Percentiles rank a stretch among this genome's conserved stretches.
Conservation (phyloP, 2,329 filamentous ascomycete genomes). For the Fusarium sp. region DNA sequence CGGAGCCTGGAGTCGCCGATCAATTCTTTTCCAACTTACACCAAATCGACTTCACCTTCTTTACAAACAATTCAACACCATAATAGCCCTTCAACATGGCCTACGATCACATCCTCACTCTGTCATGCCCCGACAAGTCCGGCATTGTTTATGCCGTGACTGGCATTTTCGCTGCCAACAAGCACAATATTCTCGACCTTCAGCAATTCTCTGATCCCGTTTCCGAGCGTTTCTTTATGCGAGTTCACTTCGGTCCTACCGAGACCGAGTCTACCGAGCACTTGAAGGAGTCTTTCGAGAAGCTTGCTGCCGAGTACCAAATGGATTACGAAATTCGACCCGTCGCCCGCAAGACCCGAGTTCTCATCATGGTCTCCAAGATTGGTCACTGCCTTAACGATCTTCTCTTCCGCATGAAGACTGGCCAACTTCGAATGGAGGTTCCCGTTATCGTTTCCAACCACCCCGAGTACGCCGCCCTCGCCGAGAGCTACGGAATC, state of each 20-base stretch:
- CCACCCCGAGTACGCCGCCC: slow-evolving; percentile 76
- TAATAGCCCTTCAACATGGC: slow-evolving; percentile 50
- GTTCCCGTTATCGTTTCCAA: slow-evolving; percentile 85
- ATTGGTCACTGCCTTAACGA: slow-evolving; percentile 89
- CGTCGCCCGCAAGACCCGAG: slow-evolving; percentile 74
- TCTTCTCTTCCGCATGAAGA: slow-evolving; percentile 81
- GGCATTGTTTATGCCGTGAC: slow-evolving; percentile 89
- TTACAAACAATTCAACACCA: background rate
- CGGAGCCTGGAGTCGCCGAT: slow-evolving; percentile 7
- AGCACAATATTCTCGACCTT: slow-evolving; percentile 84
- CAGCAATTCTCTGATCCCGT: slow-evolving; percentile 85
- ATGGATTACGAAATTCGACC: slow-evolving; percentile 80
- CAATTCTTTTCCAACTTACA: slow-evolving; percentile 15
- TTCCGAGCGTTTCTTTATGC: slow-evolving; percentile 86
- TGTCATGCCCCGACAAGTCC: slow-evolving; percentile 85
- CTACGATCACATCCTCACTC: slow-evolving; percentile 77
- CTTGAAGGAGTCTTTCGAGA: slow-evolving; percentile 66
- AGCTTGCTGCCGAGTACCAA: slow-evolving; percentile 70
- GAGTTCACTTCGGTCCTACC: slow-evolving; percentile 80
- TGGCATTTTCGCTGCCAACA: slow-evolving; percentile 76
- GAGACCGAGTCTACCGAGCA: slow-evolving; percentile 59
- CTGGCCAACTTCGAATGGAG: slow-evolving; percentile 78
- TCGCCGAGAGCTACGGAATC: slow-evolving; percentile 79
- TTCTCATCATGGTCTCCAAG: slow-evolving; percentile 91
- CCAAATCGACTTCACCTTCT: background rate